These are phyloP conservation scores for Coemansia sp. DNA, from an alignment of 192 early-diverging fungal species.

Conservation along the genomic window DNA sequence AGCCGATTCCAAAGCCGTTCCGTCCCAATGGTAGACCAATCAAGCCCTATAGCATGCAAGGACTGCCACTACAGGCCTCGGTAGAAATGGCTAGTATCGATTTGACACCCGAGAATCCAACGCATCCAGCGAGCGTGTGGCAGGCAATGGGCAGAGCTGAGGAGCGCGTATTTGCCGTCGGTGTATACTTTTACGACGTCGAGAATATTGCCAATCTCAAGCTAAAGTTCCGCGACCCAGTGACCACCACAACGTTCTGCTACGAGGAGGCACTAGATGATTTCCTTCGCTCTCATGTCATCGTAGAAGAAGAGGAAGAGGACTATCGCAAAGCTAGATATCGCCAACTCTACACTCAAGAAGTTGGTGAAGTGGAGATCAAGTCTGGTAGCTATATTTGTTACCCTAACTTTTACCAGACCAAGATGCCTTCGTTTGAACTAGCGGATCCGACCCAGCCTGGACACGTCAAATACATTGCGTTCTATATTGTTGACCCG, in stretches of 20 bases:
- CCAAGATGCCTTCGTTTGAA: constrained; percentile 60
- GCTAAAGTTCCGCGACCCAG: constrained; percentile 56
- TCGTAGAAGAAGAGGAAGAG: background rate
- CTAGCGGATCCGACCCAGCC: constrained; percentile 59
- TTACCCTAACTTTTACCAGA: constrained; percentile 73
- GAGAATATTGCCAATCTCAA: constrained; percentile 66
- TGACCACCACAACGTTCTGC: background rate
- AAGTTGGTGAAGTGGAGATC: constrained; percentile 46
- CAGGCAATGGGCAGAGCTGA: constrained; percentile 69
- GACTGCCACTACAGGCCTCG: constrained; percentile 59
- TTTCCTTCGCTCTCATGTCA: background rate
- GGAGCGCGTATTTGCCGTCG: constrained; percentile 70
- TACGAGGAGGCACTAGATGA: background rate
- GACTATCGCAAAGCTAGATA: background rate
- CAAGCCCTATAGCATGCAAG: constrained; percentile 33
- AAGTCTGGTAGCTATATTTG: constrained; percentile 60
- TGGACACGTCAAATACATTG: constrained; percentile 65
- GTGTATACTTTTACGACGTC: constrained; percentile 68
- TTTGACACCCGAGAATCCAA: constrained; percentile 62
- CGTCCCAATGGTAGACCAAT: constrained; percentile 15
- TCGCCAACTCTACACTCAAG: constrained; percentile 22
- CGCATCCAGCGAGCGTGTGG: constrained; percentile 60
- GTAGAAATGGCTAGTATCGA: constrained; percentile 67
- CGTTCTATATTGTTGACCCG: constrained; percentile 73
- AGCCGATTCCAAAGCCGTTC: constrained; percentile 40